Evolutionary conservation across 306 rosid species (phyloP), one percentile per base, ranked within the genome.

Genomic region (Benincasa hispida): DNA sequence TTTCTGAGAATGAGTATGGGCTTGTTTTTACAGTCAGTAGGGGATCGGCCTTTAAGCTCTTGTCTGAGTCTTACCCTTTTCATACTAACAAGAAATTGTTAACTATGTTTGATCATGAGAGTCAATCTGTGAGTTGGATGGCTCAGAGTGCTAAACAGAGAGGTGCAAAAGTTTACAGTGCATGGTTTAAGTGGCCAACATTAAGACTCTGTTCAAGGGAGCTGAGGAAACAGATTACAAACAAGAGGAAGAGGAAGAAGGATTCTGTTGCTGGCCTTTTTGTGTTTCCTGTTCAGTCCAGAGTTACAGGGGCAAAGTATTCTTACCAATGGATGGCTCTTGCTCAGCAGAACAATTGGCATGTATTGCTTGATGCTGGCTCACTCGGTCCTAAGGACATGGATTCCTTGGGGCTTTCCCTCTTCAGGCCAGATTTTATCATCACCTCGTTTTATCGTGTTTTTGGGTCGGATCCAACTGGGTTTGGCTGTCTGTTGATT

Each of bases 61-160:
- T 94, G 47, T 91, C 97, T 62, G 99, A 94, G 34, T 94, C 97
- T 5, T 94, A 94, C 88, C 99, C 99, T 78, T 94, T 94, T 73
- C 96, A 87, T 18, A 87, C 92, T 12, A 94, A 92, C 68, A 94
- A 86, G 81, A 92, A 94, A 70, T 74, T 94, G 91, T 65, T 94
- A 83, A 94, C 99, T n/a, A 94, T 94, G 99, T 94, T 94, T 48
- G 99, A 94, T 66, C 97, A 94, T n/a, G 99, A 94, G 85, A 94
- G 99, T 81, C 99, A 94, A 83, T 94, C 97, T 39, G 91, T 94
- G 78, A 76, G 87, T 79, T 94, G 96, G 99, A 94, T 94, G 99
- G 96, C 92, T 86, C 97, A 94, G 82, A 81, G 91, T 53, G 99
- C 99, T n/a, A 85, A 86, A 74, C 90, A 87, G 81, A 91, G 88